Conservation (phyloP, 495 filamentous ascomycete species). For the Hypoxylon rickii region DNA sequence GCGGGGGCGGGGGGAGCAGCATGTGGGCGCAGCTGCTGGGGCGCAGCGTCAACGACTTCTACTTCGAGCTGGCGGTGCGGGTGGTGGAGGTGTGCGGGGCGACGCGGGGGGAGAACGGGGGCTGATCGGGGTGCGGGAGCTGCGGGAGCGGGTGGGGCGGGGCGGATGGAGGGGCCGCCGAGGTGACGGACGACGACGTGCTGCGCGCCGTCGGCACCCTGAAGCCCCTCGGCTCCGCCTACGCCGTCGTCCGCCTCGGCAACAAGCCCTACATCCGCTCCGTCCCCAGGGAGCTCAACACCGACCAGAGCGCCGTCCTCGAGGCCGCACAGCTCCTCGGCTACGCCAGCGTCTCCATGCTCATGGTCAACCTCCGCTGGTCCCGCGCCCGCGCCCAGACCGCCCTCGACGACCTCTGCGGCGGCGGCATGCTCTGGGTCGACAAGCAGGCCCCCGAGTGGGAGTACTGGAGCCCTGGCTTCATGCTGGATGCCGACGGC, state of each 20-base stretch:
- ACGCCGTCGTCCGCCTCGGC: constrained; percentile 80
- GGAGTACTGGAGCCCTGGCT: constrained; percentile 93
- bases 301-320: constrained; percentile 88
- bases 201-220: constrained; percentile 86
- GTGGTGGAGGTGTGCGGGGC: constrained; percentile 92
- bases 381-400: constrained; percentile 82
- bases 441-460: constrained; percentile 84
- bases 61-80: constrained; percentile 91
- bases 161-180: constrained; percentile 71
- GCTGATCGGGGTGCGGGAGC: constrained; percentile 85
- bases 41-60: constrained; percentile 93
- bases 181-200: constrained; percentile 86
- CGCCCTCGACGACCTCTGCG: constrained; percentile 86
- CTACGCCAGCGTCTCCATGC: constrained; percentile 88
- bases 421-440: constrained; percentile 92
- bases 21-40: constrained; percentile 95
- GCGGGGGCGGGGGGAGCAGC: constrained; percentile 57
- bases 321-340: constrained; percentile 85
- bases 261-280: constrained; percentile 86
- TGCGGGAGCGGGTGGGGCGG: constrained; percentile 71
- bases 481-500: constrained; percentile 50
- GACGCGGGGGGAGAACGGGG: constrained; percentile 89
- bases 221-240: constrained; percentile 84
- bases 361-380: constrained; percentile 89
- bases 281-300: constrained; percentile 94